Conservation (phyloP, 208 protist species). For the Naegleria lovaniensis region DNA sequence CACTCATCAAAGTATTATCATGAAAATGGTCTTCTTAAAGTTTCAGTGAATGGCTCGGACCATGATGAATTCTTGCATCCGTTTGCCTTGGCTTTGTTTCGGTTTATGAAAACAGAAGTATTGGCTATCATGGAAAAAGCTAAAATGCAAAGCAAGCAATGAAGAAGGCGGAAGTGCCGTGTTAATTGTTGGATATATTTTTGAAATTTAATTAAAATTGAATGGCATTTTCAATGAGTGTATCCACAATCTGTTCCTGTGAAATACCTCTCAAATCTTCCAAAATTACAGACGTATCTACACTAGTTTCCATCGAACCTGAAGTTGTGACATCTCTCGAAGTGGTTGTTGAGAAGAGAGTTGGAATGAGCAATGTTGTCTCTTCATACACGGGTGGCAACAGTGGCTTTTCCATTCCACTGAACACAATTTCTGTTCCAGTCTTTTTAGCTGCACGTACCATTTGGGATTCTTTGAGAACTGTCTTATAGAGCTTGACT, state of each 20-base stretch:
- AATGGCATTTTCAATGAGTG: neutral
- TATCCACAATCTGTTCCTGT: slow-evolving; percentile 2
- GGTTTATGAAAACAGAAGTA: neutral
- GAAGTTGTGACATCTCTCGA: neutral
- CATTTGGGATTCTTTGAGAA: neutral
- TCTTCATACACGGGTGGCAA: neutral
- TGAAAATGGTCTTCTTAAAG: neutral
- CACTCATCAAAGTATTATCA: neutral
- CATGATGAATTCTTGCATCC: neutral
- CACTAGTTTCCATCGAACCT: neutral
- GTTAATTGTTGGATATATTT: too few species aligned
- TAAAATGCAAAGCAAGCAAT: too few species aligned
- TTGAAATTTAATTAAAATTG: too few species aligned
- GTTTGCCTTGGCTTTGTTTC: neutral
- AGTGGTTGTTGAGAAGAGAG: neutral
- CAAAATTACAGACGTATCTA: neutral
- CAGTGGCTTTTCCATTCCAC: neutral
- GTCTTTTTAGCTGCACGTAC: neutral
- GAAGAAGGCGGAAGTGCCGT: too few species aligned
- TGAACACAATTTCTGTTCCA: neutral
- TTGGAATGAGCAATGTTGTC: neutral
- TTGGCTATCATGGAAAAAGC: neutral
- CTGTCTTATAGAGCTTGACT: neutral
- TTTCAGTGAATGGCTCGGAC: neutral
- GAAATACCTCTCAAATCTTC: neutral